Base-by-base conservation (phyloP, 2,329 filamentous ascomycete genomes). In the Nothophoma quercina region DNA sequence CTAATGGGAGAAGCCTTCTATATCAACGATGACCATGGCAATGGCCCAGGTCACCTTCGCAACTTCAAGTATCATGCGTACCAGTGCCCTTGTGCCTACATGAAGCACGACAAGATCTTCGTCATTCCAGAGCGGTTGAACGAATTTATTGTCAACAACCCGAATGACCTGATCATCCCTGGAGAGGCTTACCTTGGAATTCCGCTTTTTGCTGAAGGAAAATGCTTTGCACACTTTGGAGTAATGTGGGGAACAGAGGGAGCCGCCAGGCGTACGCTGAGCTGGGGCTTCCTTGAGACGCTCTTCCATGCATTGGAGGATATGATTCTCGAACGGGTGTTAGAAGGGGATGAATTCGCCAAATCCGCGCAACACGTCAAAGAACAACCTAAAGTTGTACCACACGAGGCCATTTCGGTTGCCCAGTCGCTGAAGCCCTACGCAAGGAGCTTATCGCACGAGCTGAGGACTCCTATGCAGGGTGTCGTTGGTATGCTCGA, bases 401-500 rank as follows among this genome's bases (percentile, higher is more conserved):
- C 83, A 2, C 79, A 85, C 49, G 79, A 83, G 47, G 79, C 81
- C 18, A 77, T 86, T 19, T 81, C 84, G 5, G 79, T 81, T 5
- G 80, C 84, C 2, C 86, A 89, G 56, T 88, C 86, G 2, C 75
- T 90, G 15, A 87, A 88, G 64, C 87, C 88, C 0, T 90, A 88
- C 66, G 88, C 88, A n/a, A 81, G 86, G 56, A 89, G 85, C 64
- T 73, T 90, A 25, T 90, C 88, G 0, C 88, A 90, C 60, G 88
- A 90, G 67, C 71, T 90, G 38, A 79, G 88, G 56, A 90, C 88
- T 3, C 88, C 88, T 1, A 89, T 90, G 87, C 88, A 90, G 70
- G 88, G 88, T 33, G 86, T 90, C 6, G 86, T 90, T 12, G 88
- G 88, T 6, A 90, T 90, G 87, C 75, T 90, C 34, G 88, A 90